These are phyloP conservation scores for Blastocystis sp. DNA, from an alignment of 352 stramenopile genomes.

Conservation along the genomic window DNA sequence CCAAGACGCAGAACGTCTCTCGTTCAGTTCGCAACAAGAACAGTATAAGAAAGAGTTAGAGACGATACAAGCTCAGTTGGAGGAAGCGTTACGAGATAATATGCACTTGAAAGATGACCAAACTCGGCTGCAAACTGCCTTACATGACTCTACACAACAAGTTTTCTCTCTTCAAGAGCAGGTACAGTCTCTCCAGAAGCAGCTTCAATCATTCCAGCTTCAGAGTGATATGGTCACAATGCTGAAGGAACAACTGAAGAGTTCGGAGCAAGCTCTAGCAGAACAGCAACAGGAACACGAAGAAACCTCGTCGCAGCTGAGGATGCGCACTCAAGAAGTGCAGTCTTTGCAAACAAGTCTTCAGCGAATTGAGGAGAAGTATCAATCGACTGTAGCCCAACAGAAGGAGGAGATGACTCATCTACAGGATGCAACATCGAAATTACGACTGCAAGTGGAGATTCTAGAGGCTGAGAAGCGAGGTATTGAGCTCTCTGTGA, in stretches of 20 bases:
- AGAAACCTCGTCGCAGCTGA: not conserved
- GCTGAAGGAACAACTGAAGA: not conserved
- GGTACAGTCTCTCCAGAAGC: not conserved
- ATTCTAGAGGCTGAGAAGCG: slow-evolving; percentile 46
- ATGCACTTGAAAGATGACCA: not conserved
- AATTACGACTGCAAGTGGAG: slow-evolving; percentile 32
- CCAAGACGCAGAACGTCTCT: too few relatives aligned
- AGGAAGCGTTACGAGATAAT: not conserved
- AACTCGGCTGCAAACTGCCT: too few relatives aligned
- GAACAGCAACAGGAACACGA: not conserved
- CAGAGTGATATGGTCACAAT: not conserved
- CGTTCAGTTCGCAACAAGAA: too few relatives aligned
- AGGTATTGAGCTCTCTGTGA: not conserved
- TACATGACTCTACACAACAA: too few relatives aligned
- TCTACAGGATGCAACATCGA: not conserved
- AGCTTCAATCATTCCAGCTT: not conserved
- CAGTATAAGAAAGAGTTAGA: not conserved
- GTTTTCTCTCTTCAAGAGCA: not conserved
- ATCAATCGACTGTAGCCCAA: not conserved
- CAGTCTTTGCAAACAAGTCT: slow-evolving; percentile 4
- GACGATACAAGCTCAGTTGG: not conserved
- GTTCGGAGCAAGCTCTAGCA: not conserved
- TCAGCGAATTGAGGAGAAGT: slow-evolving; percentile 28
- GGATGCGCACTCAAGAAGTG: not conserved
- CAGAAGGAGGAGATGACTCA: not conserved